Base-by-base conservation (phyloP, 768 basidiomycete species). In the Rubroboletus pulcherrimus region DNA sequence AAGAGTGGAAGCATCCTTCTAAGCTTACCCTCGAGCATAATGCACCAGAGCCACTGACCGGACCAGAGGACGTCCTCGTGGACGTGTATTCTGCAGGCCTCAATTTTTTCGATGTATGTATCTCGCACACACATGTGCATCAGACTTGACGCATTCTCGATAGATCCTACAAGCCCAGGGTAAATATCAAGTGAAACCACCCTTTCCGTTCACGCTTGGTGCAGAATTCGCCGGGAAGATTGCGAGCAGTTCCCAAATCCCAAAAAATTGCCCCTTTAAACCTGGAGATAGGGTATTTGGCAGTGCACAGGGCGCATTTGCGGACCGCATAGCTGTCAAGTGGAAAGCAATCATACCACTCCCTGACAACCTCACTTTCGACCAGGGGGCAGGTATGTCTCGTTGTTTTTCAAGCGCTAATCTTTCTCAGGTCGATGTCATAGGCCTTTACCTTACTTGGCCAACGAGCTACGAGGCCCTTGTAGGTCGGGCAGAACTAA, bases 391-490 rank as follows among this genome's bases (percentile, higher is more conserved):
- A 57, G 87, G 89, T 84, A 66, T 39, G 77, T 73, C 38, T 15
- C n/a, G 0, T 45, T 49, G 30, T 48, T 40, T 35, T 37, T 46
- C 6, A 24, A 35, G 42, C 26, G 37, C 15, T 17, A 1, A 7
- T 2, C 19, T 57, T 19, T 54, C 59, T 57, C 21, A 56, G 46
- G 4, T 34, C 33, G 48, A 52, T 48, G 42, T 17, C 21, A 34
- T 54, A 88, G 93, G 91, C 3, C 67, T 97, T 48, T 89, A 72
- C 62, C 73, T 98, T n/a, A 95, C 93, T 8, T 93, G 89, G 84
- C 91, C 93, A 0, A 98, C 96, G 7, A 89, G 86, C 58, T 98
- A 97, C 63, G 94, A 95, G 66, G 97, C 86, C 0, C 75, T 99
- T 14, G 89, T 93, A 0, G 89, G 89, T 11, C 78, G 94, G 49